phyloP scores from a whole-genome alignment of 2,329 filamentous ascomycete species.

The Aotearoamyces nothofagi region DNA sequence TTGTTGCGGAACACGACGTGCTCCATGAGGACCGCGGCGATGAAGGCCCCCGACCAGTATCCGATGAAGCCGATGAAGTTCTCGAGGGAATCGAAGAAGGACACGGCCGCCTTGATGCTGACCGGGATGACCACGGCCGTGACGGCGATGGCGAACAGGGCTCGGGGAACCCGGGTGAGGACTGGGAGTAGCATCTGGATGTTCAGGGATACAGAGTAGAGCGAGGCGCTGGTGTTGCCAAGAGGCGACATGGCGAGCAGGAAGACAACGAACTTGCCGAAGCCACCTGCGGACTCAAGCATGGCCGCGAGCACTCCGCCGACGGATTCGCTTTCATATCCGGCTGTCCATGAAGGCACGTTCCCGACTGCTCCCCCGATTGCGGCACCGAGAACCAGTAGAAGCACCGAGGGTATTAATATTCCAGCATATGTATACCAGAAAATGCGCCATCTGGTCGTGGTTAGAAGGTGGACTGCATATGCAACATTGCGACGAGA shows the following conservation, averaged over 20 bases:
- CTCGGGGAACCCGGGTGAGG: slow-evolving; percentile 38
- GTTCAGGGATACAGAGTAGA: slow-evolving; percentile 49
- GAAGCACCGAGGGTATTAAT: no score
- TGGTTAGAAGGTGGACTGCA: no score
- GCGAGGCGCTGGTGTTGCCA: slow-evolving; percentile 42
- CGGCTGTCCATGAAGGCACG: no score
- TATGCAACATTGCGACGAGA: no score
- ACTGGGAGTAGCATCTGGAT: slow-evolving; percentile 45
- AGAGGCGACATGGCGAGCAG: slow-evolving; percentile 40
- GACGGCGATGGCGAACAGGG: slow-evolving; percentile 39
- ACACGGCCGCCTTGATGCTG: slow-evolving; percentile 34
- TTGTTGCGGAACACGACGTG: slow-evolving; percentile 19
- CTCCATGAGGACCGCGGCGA: slow-evolving; percentile 19
- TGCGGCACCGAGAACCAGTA: no score
- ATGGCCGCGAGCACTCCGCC: no score
- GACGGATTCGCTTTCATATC: no score
- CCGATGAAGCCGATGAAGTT: slow-evolving; percentile 15
- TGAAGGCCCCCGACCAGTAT: slow-evolving; percentile 16
- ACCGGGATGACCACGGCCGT: slow-evolving; percentile 44
- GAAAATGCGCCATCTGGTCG: no score
- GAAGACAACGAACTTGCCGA: slow-evolving; percentile 46
- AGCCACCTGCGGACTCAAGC: no score
- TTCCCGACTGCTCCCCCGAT: no score
- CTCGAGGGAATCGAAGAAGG: slow-evolving; percentile 29
- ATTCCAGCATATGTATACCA: no score